These are phyloP conservation scores for Globisporangium lucens DNA, from an alignment of 352 stramenopile genomes.

Conservation along the genomic window DNA sequence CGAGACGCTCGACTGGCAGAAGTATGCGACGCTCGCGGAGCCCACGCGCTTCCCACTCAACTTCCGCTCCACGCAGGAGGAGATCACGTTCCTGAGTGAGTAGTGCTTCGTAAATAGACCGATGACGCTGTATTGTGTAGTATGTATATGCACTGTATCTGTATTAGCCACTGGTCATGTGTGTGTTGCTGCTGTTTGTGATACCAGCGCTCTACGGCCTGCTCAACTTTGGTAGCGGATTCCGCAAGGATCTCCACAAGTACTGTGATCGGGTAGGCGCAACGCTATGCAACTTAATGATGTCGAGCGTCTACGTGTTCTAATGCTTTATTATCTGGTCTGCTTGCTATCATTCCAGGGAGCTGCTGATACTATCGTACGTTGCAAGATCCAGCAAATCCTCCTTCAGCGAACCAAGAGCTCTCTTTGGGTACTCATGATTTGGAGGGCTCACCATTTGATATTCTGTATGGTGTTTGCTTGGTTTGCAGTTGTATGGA, in stretches of 20 bases:
- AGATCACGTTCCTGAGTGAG: constrained; percentile 78
- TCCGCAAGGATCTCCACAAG: constrained; percentile 74
- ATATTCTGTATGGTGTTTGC: background rate
- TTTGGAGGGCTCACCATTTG: background rate
- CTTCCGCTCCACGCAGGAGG: constrained; percentile 66
- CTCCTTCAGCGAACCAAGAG: background rate
- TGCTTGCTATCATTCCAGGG: constrained; percentile 27
- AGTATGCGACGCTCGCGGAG: constrained; percentile 47
- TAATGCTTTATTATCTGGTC: background rate
- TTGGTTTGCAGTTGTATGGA: constrained; percentile 56
- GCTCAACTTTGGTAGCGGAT: constrained; percentile 81
- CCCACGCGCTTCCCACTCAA: constrained; percentile 70
- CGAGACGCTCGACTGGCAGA: constrained; percentile 41
- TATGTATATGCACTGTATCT: background rate
- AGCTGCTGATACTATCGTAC: constrained; percentile 74
- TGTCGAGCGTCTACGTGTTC: too few relatives aligned
- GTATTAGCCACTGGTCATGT: background rate
- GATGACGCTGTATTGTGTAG: background rate
- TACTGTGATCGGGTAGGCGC: constrained; percentile 48
- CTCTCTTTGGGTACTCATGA: background rate
- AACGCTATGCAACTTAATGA: too few relatives aligned
- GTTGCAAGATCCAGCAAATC: background rate
- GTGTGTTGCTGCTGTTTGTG: background rate
- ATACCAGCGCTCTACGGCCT: constrained; percentile 53
- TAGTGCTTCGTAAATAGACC: background rate